These are phyloP conservation scores for Gliomastix tumulicola DNA, from an alignment of 2,329 filamentous ascomycete species.

Conservation along the genomic window DNA sequence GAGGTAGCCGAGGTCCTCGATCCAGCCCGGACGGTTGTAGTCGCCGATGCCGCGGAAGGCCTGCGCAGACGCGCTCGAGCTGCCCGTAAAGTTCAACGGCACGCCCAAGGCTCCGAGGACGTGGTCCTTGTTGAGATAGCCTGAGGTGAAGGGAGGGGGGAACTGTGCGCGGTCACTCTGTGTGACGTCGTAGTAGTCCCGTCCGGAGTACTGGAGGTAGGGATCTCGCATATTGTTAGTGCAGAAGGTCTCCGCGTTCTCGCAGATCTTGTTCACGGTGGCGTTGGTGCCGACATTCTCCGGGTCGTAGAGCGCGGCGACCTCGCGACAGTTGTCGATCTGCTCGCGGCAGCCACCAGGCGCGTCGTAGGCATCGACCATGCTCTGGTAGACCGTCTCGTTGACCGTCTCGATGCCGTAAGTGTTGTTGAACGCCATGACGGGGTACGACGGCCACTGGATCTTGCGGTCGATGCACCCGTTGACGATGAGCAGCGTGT, in stretches of 20 bases:
- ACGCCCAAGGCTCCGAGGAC: constrained; percentile 4
- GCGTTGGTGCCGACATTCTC: constrained; percentile 8
- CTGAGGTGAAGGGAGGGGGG: constrained; percentile 6
- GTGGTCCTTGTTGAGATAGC: constrained; percentile 9
- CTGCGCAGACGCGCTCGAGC: constrained; percentile 5
- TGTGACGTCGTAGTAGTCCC: constrained; percentile 12
- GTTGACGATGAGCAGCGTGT: constrained; percentile 49
- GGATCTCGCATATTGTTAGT: constrained; percentile 7
- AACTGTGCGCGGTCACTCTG: constrained; percentile 10
- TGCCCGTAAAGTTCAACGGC: constrained; percentile 6
- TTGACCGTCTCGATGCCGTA: constrained; percentile 21
- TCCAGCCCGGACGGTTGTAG: constrained; percentile 11
- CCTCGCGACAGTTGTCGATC: constrained; percentile 11
- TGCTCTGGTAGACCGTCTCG: constrained; percentile 16
- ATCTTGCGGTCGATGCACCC: constrained; percentile 42
- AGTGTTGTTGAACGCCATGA: constrained; percentile 22
- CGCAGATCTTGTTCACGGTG: constrained; percentile 7
- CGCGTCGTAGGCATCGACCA: constrained; percentile 13
- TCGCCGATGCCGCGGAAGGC: constrained; percentile 7
- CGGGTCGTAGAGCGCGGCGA: constrained; percentile 8
- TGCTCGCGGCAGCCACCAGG: constrained; percentile 7
- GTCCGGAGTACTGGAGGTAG: constrained; percentile 8
- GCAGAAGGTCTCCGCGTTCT: constrained; percentile 7
- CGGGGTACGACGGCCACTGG: constrained; percentile 22
- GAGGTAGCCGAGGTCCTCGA: constrained; percentile 42